These are phyloP conservation scores for Populus pruinosa DNA, from an alignment of 345 rosid species.

Conservation along the genomic window DNA sequence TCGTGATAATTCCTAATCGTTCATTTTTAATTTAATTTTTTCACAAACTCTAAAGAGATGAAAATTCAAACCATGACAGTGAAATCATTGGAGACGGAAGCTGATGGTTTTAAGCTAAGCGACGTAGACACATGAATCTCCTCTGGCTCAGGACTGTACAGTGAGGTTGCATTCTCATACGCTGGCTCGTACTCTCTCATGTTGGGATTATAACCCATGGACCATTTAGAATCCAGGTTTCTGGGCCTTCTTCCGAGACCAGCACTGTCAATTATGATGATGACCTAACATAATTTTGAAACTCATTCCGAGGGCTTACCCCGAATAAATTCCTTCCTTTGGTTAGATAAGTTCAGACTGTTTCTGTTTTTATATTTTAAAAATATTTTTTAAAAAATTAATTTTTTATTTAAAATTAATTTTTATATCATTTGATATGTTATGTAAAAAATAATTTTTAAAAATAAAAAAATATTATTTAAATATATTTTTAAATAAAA, in stretches of 20 bases:
- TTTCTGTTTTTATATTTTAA: no score
- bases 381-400: no score
- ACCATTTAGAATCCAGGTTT: not conserved
- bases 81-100: not conserved
- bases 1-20: no score
- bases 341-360: no score
- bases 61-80: not conserved
- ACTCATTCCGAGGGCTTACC: no score
- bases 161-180: not conserved
- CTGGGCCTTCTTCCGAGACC: not conserved
- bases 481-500: no score
- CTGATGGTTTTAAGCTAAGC: not conserved
- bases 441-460: no score
- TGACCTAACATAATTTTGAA: no score
- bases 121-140: not conserved
- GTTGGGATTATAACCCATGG: not conserved
- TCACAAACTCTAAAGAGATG: not conserved
- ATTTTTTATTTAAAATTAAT: no score
- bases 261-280: not conserved
- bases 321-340: no score
- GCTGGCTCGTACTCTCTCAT: not conserved
- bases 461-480: no score
- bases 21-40: no score
- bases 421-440: fast-evolving
- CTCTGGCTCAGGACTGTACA: not conserved